Conservation (phyloP, 2,329 filamentous ascomycete species). For the Fusarium sp. region DNA sequence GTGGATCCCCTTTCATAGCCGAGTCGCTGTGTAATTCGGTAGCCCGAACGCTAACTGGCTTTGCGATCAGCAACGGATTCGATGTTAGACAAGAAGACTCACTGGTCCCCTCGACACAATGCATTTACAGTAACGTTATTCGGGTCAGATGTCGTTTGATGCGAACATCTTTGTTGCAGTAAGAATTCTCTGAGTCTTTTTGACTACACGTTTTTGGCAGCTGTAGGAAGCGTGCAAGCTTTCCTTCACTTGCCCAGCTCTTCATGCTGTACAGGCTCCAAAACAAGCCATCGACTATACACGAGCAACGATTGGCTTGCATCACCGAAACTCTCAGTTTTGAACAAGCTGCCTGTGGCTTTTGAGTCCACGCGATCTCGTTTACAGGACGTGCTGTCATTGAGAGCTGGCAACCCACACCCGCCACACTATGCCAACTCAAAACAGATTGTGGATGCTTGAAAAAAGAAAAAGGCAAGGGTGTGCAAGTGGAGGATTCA, state of each 20-base stretch:
- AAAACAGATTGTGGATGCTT: constrained; percentile 26
- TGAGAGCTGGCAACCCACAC: constrained; percentile 4
- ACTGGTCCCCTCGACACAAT: constrained; percentile 3
- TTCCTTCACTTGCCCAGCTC: background rate
- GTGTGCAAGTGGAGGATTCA: constrained; percentile 29
- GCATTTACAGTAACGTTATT: background rate
- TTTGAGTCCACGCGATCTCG: constrained; percentile 12
- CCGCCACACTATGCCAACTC: constrained; percentile 23
- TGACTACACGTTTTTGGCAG: background rate
- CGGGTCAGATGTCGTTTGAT: background rate
- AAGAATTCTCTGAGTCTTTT: background rate
- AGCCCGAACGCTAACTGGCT: constrained; percentile 8
- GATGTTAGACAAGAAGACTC: constrained; percentile 22
- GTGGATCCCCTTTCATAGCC: background rate
- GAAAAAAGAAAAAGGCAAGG: constrained; percentile 20
- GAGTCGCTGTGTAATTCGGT: constrained; percentile 2
- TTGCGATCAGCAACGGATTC: constrained; percentile 23
- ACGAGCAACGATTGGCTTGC: background rate
- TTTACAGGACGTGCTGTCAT: constrained; percentile 17
- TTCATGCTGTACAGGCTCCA: background rate
- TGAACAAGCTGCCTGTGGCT: constrained; percentile 21
- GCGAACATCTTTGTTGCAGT: background rate
- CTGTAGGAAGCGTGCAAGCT: background rate
- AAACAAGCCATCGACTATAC: background rate
- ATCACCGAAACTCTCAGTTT: constrained; percentile 14